These are phyloP conservation scores for Eutrema yunnanense DNA, from an alignment of 345 rosid species.

Conservation along the genomic window DNA sequence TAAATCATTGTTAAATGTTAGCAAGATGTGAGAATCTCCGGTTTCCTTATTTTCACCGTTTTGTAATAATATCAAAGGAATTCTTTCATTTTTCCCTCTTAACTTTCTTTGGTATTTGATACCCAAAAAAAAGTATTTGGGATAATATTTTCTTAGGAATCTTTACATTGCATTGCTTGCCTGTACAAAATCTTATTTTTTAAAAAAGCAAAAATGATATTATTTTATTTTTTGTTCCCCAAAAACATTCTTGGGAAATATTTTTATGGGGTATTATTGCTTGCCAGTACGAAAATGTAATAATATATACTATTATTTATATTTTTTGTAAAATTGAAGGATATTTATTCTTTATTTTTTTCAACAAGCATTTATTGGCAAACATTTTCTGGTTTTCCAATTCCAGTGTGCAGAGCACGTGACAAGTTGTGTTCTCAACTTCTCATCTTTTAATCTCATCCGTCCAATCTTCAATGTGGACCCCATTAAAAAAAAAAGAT, in stretches of 20 bases:
- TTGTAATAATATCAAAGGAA: background rate
- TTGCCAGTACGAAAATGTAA: slow-evolving; percentile 19
- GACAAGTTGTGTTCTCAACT: slow-evolving; percentile 20
- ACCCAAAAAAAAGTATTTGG: too few species aligned
- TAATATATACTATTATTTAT: background rate
- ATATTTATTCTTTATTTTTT: background rate
- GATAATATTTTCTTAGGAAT: background rate
- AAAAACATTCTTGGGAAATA: slow-evolving; percentile 8
- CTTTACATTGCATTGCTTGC: slow-evolving; percentile 27
- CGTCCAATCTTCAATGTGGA: background rate
- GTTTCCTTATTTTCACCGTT: slow-evolving; percentile 17
- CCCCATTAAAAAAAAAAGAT: slow-evolving; percentile 4
- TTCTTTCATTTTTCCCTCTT: background rate
- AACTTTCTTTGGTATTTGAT: background rate
- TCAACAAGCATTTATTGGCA: background rate
- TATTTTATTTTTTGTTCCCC: background rate
- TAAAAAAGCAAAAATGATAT: background rate
- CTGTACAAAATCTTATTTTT: background rate
- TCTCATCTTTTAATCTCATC: slow-evolving; percentile 18
- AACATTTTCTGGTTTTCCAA: slow-evolving; percentile 9
- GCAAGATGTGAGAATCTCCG: slow-evolving; percentile 11
- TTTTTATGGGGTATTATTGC: slow-evolving; percentile 1
- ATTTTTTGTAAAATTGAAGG: background rate
- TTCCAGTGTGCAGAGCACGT: slow-evolving; percentile 29
- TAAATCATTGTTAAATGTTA: background rate